Base-by-base conservation (phyloP, 371 early-diverging fungal genomes). In the Mucor velutinosus region DNA sequence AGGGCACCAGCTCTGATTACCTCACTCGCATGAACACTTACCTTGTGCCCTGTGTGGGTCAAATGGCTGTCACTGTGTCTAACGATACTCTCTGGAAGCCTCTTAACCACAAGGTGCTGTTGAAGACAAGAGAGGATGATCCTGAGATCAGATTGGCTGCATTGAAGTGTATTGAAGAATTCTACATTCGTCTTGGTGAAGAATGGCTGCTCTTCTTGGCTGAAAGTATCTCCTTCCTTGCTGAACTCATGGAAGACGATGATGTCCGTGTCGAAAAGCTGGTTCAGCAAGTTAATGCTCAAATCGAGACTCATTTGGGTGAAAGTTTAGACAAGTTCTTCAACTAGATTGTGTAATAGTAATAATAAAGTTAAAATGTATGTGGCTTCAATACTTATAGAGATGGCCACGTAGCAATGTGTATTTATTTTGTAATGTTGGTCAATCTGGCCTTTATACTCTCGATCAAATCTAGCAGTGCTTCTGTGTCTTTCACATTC, bases 211-310 rank as follows among this genome's bases (percentile, higher is more conserved):
- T 92, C 35, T 84, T 94, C 69, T 83, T 98, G 79, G 97, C 98
- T 11, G 97, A 97, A 79, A 96, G 97, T 51, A 93, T 97, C 62
- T 97, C 99, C 2, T 93, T 92, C 82, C 75, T 98, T 74, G 96
- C 97, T 4, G 99, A 98, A 81, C 81, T 97, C 19, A 90, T 96
- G 92, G 99, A 98, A 76, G 92, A 78, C 64, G 90, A 92, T 61
- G 88, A 89, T 72, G 75, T 86, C 63, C 85, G 90, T 63, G 95
- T 97, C 4, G 95, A 96, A 74, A 84, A 84, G 53, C 79, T 86
- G 29, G 92, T 94, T 15, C 91, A 93, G 65, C 92, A 94, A 71
- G 88, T 95, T 56, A 90, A 92, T 77, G 85, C 89, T 49, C 85
- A 90, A 62, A 96, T 98, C 60, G 96, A 98, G 72, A 83, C 88